Evolutionary conservation across 2,329 filamentous ascomycete species (phyloP).

Genomic region (Davidsoniella australis): DNA sequence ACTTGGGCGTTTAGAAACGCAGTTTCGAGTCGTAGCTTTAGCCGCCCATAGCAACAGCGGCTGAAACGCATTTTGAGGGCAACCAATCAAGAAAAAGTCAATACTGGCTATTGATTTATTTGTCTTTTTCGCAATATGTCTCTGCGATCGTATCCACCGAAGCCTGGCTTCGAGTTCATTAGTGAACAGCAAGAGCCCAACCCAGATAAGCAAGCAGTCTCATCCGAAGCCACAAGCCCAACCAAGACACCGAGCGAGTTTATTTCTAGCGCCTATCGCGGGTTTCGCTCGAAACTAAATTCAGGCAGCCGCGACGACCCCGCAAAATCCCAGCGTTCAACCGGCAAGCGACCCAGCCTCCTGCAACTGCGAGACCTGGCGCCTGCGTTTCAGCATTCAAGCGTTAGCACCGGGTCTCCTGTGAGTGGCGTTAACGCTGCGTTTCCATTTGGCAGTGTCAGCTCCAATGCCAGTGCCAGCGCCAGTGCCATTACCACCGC

Average conservation of each 20-base stretch:
- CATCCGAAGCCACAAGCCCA: conserved; percentile 9
- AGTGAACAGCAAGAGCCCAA: too few relatives aligned
- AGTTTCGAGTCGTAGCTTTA: too few relatives aligned
- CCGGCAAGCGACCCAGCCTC: conserved; percentile 9
- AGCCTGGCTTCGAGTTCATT: too few relatives aligned
- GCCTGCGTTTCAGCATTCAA: conserved; percentile 14
- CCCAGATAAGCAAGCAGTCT: not conserved
- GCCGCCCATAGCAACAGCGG: too few relatives aligned
- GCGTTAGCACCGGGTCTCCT: not conserved
- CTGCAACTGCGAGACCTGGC: conserved; percentile 27
- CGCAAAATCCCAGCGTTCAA: conserved; percentile 17
- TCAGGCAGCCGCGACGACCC: conserved; percentile 27
- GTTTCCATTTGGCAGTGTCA: conserved; percentile 13
- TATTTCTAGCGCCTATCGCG: conserved; percentile 34
- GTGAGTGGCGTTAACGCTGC: not conserved
- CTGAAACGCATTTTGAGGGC: not conserved
- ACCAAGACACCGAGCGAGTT: conserved; percentile 29
- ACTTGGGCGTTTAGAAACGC: too few relatives aligned
- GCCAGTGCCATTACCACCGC: conserved; percentile 11
- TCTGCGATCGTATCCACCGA: too few relatives aligned
- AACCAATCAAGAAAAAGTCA: not conserved
- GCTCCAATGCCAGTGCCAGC: conserved; percentile 16
- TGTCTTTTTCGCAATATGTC: not conserved
- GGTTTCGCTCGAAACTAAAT: conserved; percentile 21
- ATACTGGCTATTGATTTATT: not conserved